Conservation (phyloP, 306 rosid genomes). For the Casuarina cunninghamiana region DNA sequence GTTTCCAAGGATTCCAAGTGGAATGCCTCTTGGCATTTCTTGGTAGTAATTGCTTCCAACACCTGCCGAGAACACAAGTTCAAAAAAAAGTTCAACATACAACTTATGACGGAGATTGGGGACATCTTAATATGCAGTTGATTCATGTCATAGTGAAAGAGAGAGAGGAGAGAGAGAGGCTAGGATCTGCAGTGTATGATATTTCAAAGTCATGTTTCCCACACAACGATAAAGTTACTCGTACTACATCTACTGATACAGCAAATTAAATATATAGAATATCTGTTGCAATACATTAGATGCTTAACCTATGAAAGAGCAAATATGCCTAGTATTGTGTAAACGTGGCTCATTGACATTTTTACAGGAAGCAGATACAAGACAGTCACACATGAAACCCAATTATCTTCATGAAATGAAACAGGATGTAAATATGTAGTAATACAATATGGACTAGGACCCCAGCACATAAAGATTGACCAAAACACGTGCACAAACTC, state of each 20-base stretch:
- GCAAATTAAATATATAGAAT: background rate
- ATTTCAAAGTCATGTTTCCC: background rate
- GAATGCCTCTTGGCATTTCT: constrained; percentile 66
- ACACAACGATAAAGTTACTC: background rate
- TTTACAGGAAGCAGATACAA: background rate
- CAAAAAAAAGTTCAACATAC: constrained; percentile 9
- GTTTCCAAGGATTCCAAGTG: constrained; percentile 86
- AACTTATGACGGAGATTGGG: background rate
- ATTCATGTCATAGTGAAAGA: background rate
- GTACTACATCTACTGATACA: background rate
- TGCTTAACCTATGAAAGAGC: background rate
- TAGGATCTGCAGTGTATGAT: background rate
- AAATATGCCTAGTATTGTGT: background rate
- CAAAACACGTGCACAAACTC: background rate
- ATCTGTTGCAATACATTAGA: background rate
- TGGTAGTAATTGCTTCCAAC: constrained; percentile 85
- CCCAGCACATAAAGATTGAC: background rate
- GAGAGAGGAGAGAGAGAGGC: background rate
- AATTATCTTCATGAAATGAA: background rate
- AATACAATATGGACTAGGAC: background rate
- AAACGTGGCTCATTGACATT: background rate
- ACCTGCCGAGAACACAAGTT: constrained; percentile 44
- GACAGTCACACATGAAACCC: background rate
- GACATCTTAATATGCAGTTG: background rate
- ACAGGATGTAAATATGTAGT: background rate